Evolutionary conservation across 2,329 filamentous ascomycete genomes (phyloP).

Genomic region (Sporothrix mexicana): DNA sequence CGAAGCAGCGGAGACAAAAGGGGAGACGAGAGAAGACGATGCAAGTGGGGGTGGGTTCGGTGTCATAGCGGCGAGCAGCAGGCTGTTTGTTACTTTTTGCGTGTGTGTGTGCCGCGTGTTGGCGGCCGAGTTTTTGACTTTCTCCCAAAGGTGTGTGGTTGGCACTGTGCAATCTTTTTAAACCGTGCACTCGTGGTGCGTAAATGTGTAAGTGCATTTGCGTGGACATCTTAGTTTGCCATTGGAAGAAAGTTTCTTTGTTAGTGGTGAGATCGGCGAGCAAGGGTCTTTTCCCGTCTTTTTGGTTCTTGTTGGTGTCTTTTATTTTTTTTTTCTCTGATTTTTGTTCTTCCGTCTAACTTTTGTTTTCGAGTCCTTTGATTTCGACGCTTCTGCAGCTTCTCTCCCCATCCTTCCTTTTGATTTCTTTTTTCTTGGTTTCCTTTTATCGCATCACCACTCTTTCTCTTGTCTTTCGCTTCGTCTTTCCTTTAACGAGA

Average conservation of each 20-base stretch:
- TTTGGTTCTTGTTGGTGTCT: constrained; percentile 11
- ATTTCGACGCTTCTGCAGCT: background rate
- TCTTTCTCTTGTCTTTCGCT: background rate
- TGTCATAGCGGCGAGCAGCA: background rate
- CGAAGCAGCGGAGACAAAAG: background rate
- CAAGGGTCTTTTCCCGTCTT: constrained; percentile 19
- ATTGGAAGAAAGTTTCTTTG: constrained; percentile 20
- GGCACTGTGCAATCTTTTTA: background rate
- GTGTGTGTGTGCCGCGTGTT: background rate
- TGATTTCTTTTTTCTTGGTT: background rate
- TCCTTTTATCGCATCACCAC: background rate
- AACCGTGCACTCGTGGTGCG: background rate
- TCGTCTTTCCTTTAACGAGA: background rate
- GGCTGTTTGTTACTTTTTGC: too few relatives aligned
- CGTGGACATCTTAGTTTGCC: background rate
- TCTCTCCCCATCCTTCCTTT: background rate
- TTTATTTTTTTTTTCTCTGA: background rate
- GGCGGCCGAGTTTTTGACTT: background rate
- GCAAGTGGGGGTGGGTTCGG: background rate
- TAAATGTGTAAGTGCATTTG: background rate
- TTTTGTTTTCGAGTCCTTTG: background rate
- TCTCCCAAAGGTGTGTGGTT: background rate
- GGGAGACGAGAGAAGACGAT: background rate
- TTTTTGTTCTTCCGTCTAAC: background rate
- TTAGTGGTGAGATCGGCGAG: constrained; percentile 22